Base-by-base conservation (phyloP, 208 protist species). In the Crithidia expoeki region DNA sequence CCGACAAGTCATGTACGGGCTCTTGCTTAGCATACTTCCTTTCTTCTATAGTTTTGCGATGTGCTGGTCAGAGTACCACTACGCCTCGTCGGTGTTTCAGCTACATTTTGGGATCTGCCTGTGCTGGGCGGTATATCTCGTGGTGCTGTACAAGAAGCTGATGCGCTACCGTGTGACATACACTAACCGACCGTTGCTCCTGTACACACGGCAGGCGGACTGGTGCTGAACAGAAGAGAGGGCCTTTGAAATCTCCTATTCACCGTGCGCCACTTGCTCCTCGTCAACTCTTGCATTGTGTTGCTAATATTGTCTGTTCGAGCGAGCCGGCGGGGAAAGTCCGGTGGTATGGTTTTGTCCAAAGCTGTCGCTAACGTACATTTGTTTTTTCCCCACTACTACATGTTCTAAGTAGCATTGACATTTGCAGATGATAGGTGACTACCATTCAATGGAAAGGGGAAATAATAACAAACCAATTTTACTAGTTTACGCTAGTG, bases 141-240 rank as follows among this genome's bases (percentile, higher is more conserved):
- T 47, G 4, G 36, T 82, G 17, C 47, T 88, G 36, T 64, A 74
- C 21, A 80, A 53, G 38, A 80, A 83, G 30, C 74, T 89, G 56
- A 76, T 68, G 58, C 74, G 81, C 32, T 85, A 89, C 40, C 74
- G 80, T 19, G 75, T 76, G 28, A 88, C 80, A 2, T 92, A 89
- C 59, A 93, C 90, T 9, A 95, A 93, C 49, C 76, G 79, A 25
- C 81, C 87, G 33, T 56, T 95, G 0, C 74, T 95, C 3, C 38
- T 80, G 16, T 78, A 72, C 50, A 72, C 65, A 7, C 72, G 72
- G 6, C 59, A 72, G 47, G 59, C 49, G 67, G 73, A 79, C 12
- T 69, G 64, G 66, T 76, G 62, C 32, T 76, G 38, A 50, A 2
- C 7, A 44, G 33, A 50, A 28, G 23, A 42, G 46, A 55, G 19